Conservation (phyloP, 2,329 filamentous ascomycete genomes). For the Pyricularia sp. region DNA sequence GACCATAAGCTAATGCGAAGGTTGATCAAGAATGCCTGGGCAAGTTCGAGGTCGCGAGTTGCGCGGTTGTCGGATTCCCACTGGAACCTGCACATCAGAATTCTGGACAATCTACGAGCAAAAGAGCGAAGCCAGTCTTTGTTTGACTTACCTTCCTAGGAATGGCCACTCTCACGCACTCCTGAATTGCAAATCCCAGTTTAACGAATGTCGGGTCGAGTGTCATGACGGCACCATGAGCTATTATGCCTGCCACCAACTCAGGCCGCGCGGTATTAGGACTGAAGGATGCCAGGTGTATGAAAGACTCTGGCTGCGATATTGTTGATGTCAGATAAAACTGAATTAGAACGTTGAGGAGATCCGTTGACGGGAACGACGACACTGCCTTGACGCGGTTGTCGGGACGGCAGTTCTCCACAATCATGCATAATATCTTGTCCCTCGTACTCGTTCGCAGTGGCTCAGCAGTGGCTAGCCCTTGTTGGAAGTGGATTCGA, state of each 20-base stretch:
- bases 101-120: not conserved
- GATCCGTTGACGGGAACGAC: conserved; percentile 27
- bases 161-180: conserved; percentile 17
- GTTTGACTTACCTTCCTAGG: not conserved
- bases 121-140: not conserved
- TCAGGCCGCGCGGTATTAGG: conserved; percentile 25
- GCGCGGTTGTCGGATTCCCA: conserved; percentile 24
- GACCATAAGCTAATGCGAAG: conserved; percentile 27
- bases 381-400: conserved; percentile 17
- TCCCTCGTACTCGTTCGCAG: not conserved
- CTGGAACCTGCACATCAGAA: conserved; percentile 6
- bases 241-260: conserved; percentile 24
- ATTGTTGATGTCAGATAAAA: conserved; percentile 22
- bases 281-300: conserved; percentile 11
- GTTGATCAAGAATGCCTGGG: conserved; percentile 23
- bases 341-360: conserved; percentile 28
- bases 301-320: conserved; percentile 19
- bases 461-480: not conserved
- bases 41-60: conserved; percentile 20
- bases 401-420: not conserved
- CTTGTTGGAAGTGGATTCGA: not conserved
- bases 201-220: conserved; percentile 25
- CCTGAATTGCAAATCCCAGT: conserved; percentile 29
- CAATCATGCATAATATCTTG: not conserved
- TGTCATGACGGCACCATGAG: conserved; percentile 26